These are phyloP conservation scores for Astrocystis sublimbata DNA, from an alignment of 495 filamentous ascomycete genomes.

Conservation along the genomic window DNA sequence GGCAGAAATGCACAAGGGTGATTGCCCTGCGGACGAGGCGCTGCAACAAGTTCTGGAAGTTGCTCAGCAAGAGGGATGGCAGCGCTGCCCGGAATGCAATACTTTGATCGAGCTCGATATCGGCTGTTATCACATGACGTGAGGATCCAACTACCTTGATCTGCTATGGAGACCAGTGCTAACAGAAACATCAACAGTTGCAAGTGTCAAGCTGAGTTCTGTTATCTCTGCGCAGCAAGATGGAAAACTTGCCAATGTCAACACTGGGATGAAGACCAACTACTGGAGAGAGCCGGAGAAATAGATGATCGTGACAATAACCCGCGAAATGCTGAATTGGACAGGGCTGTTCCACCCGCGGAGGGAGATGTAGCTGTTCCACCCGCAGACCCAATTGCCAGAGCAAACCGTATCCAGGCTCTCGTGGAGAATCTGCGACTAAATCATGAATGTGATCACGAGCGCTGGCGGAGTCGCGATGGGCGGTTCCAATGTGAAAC, in stretches of 20 bases:
- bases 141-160: constrained; percentile 22
- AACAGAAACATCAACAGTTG: constrained; percentile 39
- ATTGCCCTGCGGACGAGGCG: constrained; percentile 71
- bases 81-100: constrained; percentile 71
- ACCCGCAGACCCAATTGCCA: background rate
- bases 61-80: constrained; percentile 68
- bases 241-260: constrained; percentile 56
- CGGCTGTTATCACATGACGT: constrained; percentile 84
- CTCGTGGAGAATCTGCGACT: constrained; percentile 19
- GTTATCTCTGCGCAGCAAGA: constrained; percentile 53
- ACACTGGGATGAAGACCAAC: constrained; percentile 40
- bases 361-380: background rate
- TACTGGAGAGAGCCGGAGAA: constrained; percentile 34
- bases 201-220: constrained; percentile 56
- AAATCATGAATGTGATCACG: constrained; percentile 32
- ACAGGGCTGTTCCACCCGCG: background rate
- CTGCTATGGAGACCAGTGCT: constrained; percentile 1
- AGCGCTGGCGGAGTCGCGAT: constrained; percentile 18
- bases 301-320: constrained; percentile 34
- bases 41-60: constrained; percentile 61
- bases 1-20: constrained; percentile 40
- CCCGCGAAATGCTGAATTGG: background rate
- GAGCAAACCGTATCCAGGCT: background rate
- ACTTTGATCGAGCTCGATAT: constrained; percentile 70
- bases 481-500: constrained; percentile 29